These are phyloP conservation scores for Gossypium sturtianum DNA, from an alignment of 345 rosid species.

Conservation along the genomic window DNA sequence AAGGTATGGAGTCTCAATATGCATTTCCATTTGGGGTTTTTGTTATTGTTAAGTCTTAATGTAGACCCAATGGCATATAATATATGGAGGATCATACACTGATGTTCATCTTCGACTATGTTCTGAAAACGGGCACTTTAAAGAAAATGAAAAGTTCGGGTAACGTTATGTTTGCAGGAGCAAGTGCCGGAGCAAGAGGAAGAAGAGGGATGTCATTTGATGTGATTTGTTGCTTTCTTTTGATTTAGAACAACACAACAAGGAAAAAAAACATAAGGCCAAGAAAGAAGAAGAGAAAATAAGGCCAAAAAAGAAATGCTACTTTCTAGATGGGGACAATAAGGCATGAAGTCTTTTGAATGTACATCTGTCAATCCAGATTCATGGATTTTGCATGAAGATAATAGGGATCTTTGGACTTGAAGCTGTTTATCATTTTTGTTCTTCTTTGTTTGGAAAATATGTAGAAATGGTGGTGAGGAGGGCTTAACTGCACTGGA, in stretches of 20 bases:
- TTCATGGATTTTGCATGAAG: neutral
- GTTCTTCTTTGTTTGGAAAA: neutral
- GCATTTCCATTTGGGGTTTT: neutral
- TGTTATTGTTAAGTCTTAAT: neutral
- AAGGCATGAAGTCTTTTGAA: neutral
- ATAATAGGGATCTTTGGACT: neutral
- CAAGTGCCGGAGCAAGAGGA: neutral
- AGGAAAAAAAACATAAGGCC: neutral
- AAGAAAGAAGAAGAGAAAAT: neutral
- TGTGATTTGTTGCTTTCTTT: neutral
- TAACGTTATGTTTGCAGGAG: neutral
- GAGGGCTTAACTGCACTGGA: neutral
- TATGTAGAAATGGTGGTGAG: neutral
- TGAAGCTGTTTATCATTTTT: neutral
- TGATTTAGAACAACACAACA: neutral
- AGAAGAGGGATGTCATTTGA: constrained; percentile 1
- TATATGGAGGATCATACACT: too few species aligned
- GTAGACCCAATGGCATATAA: neutral
- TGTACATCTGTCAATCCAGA: neutral
- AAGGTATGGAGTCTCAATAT: constrained; percentile 36
- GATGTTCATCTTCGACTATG: neutral
- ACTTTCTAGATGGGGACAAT: neutral
- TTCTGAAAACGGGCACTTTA: neutral
- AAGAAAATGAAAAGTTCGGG: neutral
- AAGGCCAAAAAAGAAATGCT: neutral